These are phyloP conservation scores for Botryotinia globosa DNA, from an alignment of 2,329 filamentous ascomycete species.

Conservation along the genomic window DNA sequence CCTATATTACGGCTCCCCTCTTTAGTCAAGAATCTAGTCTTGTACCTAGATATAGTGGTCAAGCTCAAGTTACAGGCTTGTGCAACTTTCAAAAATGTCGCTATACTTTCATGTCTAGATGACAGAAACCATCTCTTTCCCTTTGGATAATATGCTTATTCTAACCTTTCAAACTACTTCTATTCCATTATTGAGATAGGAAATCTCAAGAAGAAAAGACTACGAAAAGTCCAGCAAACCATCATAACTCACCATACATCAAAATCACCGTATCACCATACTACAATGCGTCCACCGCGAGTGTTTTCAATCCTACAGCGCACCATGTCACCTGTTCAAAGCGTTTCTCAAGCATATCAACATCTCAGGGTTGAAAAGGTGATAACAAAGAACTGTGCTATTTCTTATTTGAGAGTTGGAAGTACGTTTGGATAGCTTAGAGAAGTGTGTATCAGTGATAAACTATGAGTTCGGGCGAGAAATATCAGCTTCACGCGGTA, in stretches of 20 bases:
- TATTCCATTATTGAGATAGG: accelerated
- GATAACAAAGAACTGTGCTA: not conserved
- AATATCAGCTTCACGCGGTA: not conserved
- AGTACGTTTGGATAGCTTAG: not conserved
- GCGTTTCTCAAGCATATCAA: not conserved
- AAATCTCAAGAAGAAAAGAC: not conserved
- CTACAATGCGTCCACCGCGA: too few relatives aligned
- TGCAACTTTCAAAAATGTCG: not conserved
- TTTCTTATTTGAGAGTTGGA: not conserved
- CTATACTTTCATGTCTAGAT: too few relatives aligned
- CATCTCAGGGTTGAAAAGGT: not conserved
- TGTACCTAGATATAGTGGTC: not conserved
- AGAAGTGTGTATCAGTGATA: not conserved
- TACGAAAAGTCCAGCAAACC: too few relatives aligned
- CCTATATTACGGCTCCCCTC: not conserved
- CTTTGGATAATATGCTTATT: too few relatives aligned
- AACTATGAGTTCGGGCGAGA: not conserved
- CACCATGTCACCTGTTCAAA: too few relatives aligned
- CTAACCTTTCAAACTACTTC: not conserved
- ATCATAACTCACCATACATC: too few relatives aligned
- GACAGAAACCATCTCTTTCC: not conserved
- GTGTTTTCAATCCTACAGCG: too few relatives aligned
- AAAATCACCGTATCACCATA: too few relatives aligned
- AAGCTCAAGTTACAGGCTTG: not conserved
- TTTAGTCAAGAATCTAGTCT: not conserved